These are phyloP conservation scores for Tuber borchii DNA, from an alignment of 495 filamentous ascomycete genomes.

Conservation along the genomic window DNA sequence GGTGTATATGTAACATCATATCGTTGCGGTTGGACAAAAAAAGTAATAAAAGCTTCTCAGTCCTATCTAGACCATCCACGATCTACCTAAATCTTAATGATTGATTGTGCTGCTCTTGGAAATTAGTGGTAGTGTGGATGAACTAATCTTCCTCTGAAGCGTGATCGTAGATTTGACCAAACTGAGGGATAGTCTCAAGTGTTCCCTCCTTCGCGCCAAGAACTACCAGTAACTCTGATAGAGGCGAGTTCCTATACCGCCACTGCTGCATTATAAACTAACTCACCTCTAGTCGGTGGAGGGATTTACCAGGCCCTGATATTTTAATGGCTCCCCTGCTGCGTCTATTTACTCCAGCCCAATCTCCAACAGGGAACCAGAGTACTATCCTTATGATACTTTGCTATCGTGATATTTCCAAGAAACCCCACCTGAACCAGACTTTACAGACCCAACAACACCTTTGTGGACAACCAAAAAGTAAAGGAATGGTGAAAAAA, in stretches of 20 bases:
- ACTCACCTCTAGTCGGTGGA: not conserved
- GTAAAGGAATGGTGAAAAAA: not conserved
- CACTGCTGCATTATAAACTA: not conserved
- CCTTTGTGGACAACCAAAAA: not conserved
- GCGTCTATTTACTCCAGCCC: not conserved
- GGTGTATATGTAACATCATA: not conserved
- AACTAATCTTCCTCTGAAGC: not conserved
- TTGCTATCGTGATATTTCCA: not conserved
- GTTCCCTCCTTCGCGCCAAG: not conserved
- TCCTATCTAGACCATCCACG: not conserved
- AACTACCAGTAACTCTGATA: not conserved
- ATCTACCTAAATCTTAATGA: not conserved
- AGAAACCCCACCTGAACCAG: not conserved
- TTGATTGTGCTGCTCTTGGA: not conserved
- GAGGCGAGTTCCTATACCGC: not conserved
- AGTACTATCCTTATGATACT: not conserved
- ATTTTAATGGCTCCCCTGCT: not conserved
- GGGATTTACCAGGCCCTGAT: not conserved
- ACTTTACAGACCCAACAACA: not conserved
- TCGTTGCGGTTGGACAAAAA: not conserved
- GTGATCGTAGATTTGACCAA: not conserved
- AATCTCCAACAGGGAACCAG: not conserved
- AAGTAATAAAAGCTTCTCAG: not conserved
- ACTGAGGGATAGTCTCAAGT: not conserved
- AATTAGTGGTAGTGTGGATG: not conserved